Percentiles rank a stretch among this genome's conserved stretches.
These are phyloP conservation scores for Backusella parvicylindrica DNA, from an alignment of 192 early-diverging fungal species.

Conservation along the genomic window DNA sequence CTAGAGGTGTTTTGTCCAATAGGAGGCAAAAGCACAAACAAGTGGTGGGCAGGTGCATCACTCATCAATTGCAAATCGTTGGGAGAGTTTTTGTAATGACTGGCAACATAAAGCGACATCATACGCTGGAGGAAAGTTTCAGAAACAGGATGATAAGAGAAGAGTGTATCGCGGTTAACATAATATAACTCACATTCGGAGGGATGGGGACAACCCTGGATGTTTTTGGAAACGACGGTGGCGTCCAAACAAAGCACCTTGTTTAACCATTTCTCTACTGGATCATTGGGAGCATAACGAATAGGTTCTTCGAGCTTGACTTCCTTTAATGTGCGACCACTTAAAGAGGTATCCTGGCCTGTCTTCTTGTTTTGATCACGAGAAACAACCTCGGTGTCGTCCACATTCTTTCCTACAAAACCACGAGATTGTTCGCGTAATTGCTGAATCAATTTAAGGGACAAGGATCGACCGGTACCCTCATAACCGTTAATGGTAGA, in stretches of 20 bases:
- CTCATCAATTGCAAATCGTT: constrained; percentile 97
- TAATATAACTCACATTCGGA: constrained; percentile 93
- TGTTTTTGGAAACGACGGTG: constrained; percentile 62
- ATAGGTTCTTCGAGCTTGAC: constrained; percentile 94
- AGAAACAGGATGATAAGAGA: constrained; percentile 95
- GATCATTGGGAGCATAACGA: constrained; percentile 83
- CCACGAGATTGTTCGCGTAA: constrained; percentile 90
- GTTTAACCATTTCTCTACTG: constrained; percentile 95
- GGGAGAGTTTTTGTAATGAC: constrained; percentile 99
- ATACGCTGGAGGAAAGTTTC: constrained; percentile 97
- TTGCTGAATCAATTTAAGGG: constrained; percentile 93
- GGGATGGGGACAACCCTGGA: constrained; percentile 89
- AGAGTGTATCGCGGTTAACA: constrained; percentile 96
- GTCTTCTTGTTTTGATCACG: constrained; percentile 53
- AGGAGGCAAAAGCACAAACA: constrained; percentile 95
- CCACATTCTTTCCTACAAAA: constrained; percentile 40
- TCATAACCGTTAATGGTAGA: constrained; percentile 99
- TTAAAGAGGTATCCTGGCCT: constrained; percentile 25
- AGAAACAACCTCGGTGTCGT: constrained; percentile 36
- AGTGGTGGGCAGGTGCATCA: constrained; percentile 96
- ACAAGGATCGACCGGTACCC: constrained; percentile 95
- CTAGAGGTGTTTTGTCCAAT: constrained; percentile 62
- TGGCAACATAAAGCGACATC: constrained; percentile 96
- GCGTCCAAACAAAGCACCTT: constrained; percentile 92
- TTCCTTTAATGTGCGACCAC: constrained; percentile 80